phyloP scores from a whole-genome alignment of 2,329 filamentous ascomycete species.

The Arachnopeziza araneosa region DNA sequence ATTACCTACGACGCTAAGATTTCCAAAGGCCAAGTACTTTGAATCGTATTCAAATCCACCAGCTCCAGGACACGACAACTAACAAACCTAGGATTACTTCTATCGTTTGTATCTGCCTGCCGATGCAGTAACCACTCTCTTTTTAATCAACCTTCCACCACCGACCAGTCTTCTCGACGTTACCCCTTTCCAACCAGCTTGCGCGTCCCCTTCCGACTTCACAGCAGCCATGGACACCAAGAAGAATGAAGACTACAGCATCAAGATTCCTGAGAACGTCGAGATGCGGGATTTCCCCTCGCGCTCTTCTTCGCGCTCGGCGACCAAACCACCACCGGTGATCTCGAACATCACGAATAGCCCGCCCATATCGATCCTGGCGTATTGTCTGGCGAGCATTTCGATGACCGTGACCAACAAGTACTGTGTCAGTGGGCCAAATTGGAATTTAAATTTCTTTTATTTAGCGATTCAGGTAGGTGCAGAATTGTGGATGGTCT shows the following conservation, averaged over 20 bases:
- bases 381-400: constrained; percentile 95
- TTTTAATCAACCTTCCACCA: constrained; percentile 2
- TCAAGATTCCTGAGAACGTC: constrained; percentile 53
- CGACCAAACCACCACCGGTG: constrained; percentile 9
- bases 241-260: constrained; percentile 76
- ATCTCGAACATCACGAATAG: constrained; percentile 57
- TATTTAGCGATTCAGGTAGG: constrained; percentile 87
- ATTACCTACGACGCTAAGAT: constrained; percentile 11
- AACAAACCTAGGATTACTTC: background rate
- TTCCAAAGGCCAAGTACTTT: constrained; percentile 13
- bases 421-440: constrained; percentile 85
- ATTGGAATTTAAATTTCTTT: constrained; percentile 97
- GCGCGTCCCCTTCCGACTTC: background rate
- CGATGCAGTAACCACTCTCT: background rate
- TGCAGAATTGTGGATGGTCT: constrained; percentile 30
- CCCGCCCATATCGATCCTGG: constrained; percentile 72
- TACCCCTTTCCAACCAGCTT: background rate
- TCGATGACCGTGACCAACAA: constrained; percentile 99
- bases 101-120: background rate
- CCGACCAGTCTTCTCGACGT: background rate
- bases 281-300: constrained; percentile 30
- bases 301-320: background rate
- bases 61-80: constrained; percentile 3
- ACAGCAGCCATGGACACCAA: constrained; percentile 69
- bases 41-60: constrained; percentile 3